Conservation (phyloP, 2,329 filamentous ascomycete genomes). For the Purpureocillium takamizusanense region DNA sequence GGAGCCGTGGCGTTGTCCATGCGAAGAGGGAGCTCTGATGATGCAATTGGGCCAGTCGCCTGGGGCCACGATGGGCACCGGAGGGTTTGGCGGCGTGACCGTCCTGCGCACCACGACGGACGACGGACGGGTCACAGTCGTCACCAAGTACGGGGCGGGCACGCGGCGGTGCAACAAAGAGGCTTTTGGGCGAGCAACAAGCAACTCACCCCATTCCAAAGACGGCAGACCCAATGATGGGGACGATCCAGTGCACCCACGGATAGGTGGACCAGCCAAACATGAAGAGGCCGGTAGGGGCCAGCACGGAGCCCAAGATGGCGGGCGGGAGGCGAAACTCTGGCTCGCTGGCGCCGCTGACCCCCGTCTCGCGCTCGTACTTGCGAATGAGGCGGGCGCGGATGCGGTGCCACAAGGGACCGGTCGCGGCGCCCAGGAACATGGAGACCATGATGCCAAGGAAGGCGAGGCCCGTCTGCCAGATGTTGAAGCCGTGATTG, state of each 20-base stretch:
- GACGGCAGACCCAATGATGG: conserved; percentile 62
- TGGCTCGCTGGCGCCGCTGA: conserved; percentile 59
- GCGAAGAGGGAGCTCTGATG: not conserved
- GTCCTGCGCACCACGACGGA: too few relatives aligned
- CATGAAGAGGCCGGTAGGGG: conserved; percentile 75
- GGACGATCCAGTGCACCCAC: conserved; percentile 66
- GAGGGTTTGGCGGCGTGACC: too few relatives aligned
- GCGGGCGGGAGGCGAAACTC: conserved; percentile 77
- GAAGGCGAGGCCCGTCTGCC: conserved; percentile 74
- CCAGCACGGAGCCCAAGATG: conserved; percentile 65
- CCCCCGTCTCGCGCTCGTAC: conserved; percentile 40
- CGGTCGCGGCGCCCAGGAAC: conserved; percentile 50
- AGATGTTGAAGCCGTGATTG: conserved; percentile 68
- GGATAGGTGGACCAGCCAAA: conserved; percentile 81
- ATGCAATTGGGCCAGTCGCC: too few relatives aligned
- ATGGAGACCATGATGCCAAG: conserved; percentile 63
- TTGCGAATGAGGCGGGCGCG: conserved; percentile 48
- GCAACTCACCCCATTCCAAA: conserved; percentile 60
- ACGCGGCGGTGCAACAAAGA: conserved; percentile 4
- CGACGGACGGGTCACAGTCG: too few relatives aligned
- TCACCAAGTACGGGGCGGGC: too few relatives aligned
- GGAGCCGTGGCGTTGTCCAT: not conserved
- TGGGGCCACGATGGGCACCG: too few relatives aligned
- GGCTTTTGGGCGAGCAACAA: not conserved
- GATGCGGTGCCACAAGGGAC: conserved; percentile 57